Conservation (phyloP, 371 early-diverging fungal genomes). For the Mortierella polycephala region DNA sequence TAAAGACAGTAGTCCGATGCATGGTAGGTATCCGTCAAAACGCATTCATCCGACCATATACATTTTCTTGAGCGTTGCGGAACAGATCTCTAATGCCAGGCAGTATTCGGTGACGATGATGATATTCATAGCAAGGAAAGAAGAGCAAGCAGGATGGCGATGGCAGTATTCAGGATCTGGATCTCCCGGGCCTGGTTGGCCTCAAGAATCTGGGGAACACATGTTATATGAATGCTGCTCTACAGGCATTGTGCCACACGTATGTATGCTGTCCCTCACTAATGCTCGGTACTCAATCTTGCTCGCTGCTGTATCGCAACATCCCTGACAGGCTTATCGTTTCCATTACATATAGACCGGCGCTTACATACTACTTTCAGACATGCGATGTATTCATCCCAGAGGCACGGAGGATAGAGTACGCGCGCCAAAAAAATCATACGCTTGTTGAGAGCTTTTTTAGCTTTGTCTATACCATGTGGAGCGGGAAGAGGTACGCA, state of each 20-base stretch:
- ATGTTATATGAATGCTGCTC: conserved; percentile 68
- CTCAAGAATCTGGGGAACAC: conserved; percentile 70
- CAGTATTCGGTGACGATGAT: too few relatives aligned
- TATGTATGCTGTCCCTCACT: conserved; percentile 11
- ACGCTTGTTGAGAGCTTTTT: conserved; percentile 49
- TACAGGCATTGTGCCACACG: conserved; percentile 64
- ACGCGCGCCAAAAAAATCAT: conserved; percentile 45
- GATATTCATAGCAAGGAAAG: conserved; percentile 48
- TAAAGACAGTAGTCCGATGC: conserved; percentile 53
- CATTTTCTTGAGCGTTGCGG: too few relatives aligned
- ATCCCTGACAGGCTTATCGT: not conserved
- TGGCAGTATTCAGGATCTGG: conserved; percentile 49
- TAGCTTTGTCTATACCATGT: conserved; percentile 54
- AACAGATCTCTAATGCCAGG: too few relatives aligned
- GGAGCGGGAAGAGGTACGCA: conserved; percentile 56
- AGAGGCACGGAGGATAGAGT: conserved; percentile 32
- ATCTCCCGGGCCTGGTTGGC: conserved; percentile 56
- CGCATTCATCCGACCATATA: not conserved
- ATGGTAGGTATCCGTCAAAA: conserved; percentile 32
- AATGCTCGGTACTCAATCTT: not conserved
- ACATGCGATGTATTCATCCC: conserved; percentile 58
- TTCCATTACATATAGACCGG: conserved; percentile 26
- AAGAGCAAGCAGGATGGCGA: conserved; percentile 54
- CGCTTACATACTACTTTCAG: conserved; percentile 48
- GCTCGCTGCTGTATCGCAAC: too few relatives aligned